Base-by-base conservation (phyloP, 306 rosid genomes). In the Vigna hirtella region DNA sequence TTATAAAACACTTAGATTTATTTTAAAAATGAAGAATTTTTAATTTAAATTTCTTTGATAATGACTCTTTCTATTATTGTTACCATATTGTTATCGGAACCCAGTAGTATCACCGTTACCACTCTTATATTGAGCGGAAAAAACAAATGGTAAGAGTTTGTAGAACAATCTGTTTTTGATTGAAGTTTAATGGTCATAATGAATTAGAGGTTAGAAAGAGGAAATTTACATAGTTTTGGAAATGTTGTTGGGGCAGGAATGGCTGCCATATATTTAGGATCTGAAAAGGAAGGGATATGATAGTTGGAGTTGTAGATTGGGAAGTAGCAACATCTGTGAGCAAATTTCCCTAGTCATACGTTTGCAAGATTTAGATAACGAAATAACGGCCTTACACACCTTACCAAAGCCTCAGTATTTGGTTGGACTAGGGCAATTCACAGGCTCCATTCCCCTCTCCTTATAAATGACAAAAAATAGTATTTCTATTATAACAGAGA, bases 381-480 rank as follows among this genome's bases (percentile, higher is more conserved):
- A 66, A 82, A 82, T 86, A 70, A 77, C 36, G 72, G 78, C 93
- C 93, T 79, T 67, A 89, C 74, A 78, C 64, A 40, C 79, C 68
- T 76, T 77, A 79, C 74, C 85, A 53, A 26, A 70, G 4, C 34
- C 62, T 63, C 22, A 57, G 43, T 45, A 24, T 69, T 73, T 72
- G 76, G 67, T 63, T 77, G 86, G 74, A 64, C 61, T 32, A 24
- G 53, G 36, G 48, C 66, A 57, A 49, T 78, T 13, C 4, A 57
- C 22, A 47, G n/a, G 64, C 67, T 74, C 30, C 58, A 50, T 57
- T 11, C 51, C 45, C 45, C 32, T 30, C 34, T 30, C 45, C 32
- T 36, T 30, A 22, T 32, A 30, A 53, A 63, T 15, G 45, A 70
- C 77, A 70, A 70, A 67, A 38, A n/a, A 12, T 4, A 30, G 22